Base-by-base conservation (phyloP, 2,329 filamentous ascomycete genomes). In the Xylariales sp. region DNA sequence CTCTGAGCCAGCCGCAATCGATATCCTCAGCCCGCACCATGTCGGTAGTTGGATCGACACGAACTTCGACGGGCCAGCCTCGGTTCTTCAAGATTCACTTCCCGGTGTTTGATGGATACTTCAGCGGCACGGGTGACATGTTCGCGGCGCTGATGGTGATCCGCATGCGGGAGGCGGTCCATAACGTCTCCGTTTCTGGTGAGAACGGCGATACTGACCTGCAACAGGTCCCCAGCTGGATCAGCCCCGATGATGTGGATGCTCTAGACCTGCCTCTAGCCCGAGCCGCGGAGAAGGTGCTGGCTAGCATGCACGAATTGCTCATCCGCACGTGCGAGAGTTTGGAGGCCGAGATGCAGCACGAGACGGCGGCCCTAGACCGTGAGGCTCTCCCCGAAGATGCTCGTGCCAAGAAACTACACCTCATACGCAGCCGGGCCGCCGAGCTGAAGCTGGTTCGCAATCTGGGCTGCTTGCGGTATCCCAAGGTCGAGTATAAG, bases 61-160 rank as follows among this genome's bases (percentile, higher is more conserved):
- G 76, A 39, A 81, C 76, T 3, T 70, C 70, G 2, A 65, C 72
- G 38, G 76, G 79, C 47, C 71, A 70, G 29, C 81, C 91, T 0
- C 83, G 93, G n/a, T 74, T 91, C 37, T 98, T 97, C 71, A 82
- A 84, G 53, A 83, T 97, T 53, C 80, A 85, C 40, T 88, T 96
- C 40, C 89, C 91, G 0, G 78, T 84, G 19, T 82, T 96, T 42
- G 86, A 95, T 56, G 87, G 89, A 64, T 95, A 93, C 71, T 98
- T 97, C 65, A 89, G 85, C 52, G 93, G 93, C 28, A 97, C 94
- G 0, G 93, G 93, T 32, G 93, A 98, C 67, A 96, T 98, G 91
- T 97, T 98, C 57, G 91, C 89, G 20, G 91, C 91, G 6, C 73
- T 98, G 31, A 89, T 88, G 56, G 81, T 95, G 2, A 87, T 87